Evolutionary conservation across 306 rosid genomes (phyloP), one percentile per base, ranked within the genome.

Genomic region (Ziziphus jujuba): DNA sequence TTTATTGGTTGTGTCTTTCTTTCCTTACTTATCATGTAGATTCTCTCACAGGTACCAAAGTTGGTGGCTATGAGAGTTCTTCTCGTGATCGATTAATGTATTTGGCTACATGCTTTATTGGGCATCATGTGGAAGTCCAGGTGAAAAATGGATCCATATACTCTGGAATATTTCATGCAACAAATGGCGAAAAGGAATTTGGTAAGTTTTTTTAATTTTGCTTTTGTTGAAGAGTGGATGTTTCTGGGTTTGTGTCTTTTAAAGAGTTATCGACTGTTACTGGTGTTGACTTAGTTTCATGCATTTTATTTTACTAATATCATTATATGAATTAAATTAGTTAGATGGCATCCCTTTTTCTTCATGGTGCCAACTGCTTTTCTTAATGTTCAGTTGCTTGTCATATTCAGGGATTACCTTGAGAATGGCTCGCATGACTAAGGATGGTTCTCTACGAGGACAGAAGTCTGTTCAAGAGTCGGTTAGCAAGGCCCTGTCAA

Each of bases 111-210:
- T 86, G 90, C 78, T 82, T 86, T 71, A 74, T 93, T 84, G 98
- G 98, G 71, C 90, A 90, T n/a, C 91, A 87, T 22, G 98, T 93
- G 73, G 95, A 93, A 60, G 98, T 84, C 72, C 98, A 86, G 84
- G 88, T 90, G 79, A 88, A 87, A 81, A 85, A 83, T 80, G 98
- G 98, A 76, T 86, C 90, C 72, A 66, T 82, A 60, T 93, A 88
- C 85, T 81, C 91, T 70, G 98, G 98, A 80, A 83, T 93, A 78
- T 93, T 90, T 82, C 95, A 93, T 80, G 87, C 93, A 59, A 80
- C 90, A 65, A 81, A 81, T 61, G 54, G 87, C 55, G 98, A 86
- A 45, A 83, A 80, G 75, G 98, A 93, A 69, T 88, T 87, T 82
- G 99, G 99, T 90, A 90, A 57, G 85, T 66, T 77, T 60, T 60